Evolutionary conservation across 2,329 filamentous ascomycete genomes (phyloP), one percentile per base, ranked within the genome.

Genomic region (Ilyonectria mors-panacis): DNA sequence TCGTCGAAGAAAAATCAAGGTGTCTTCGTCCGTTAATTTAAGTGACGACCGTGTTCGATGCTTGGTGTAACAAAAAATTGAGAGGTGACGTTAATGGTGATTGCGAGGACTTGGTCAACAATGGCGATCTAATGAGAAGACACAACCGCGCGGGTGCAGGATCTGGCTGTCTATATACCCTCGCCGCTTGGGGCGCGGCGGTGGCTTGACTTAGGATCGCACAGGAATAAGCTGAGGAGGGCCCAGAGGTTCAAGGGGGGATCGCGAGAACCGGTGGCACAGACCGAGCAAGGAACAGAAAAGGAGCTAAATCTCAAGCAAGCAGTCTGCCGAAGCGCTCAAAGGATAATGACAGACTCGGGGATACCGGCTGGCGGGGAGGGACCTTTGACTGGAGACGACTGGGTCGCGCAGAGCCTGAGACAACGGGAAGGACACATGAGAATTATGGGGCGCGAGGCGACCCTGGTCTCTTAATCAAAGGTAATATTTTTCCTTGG

Each of bases 371-470:
- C 66, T n/a, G 66, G 72, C 72, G 68, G 70, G 71, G 68, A 72
- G 71, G 70, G 69, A 65, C 65, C 71, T 75, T 73, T 73, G 72
- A 73, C 71, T 73, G 69, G 73, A 69, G 73, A 75, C 71, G 69
- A 70, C 33, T 69, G 59, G 76, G 81, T 83, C 74, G 82, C 73
- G 82, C 81, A 83, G 79, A 79, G 74, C 73, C 79, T 82, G 81
- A 84, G 82, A 83, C 82, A 83, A 78, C 76, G 77, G 78, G 76
- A 77, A 79, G 75, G 73, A 73, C 76, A 77, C 78, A 78, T 79
- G 75, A 73, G 74, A 77, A 75, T 75, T 79, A 80, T 75, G 78
- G 76, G 76, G 74, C 76, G 74, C 66, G 75, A 73, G 75, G 76
- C 70, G 74, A 71, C 65, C 70, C 75, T 73, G 68, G 74, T 70